phyloP scores from a whole-genome alignment of 179 eudicot genomes.

The Silene noctiflora region DNA sequence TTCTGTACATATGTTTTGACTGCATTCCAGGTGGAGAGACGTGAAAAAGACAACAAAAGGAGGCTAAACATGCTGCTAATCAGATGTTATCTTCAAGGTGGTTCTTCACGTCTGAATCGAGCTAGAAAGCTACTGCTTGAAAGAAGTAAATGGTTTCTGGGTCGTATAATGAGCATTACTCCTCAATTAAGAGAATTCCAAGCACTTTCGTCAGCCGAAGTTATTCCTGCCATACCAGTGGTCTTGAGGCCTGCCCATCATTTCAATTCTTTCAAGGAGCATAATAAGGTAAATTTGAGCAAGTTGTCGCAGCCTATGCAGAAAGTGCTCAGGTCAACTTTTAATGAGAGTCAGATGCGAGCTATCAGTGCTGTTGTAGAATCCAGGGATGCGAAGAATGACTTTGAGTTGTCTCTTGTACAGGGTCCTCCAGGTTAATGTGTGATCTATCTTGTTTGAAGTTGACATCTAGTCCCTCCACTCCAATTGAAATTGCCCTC shows the following conservation, averaged over 20 bases:
- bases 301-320: conserved; percentile 70
- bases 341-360: conserved; percentile 86
- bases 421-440: conserved; percentile 99
- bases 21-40: conserved; percentile 71
- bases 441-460: conserved; percentile 1
- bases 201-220: conserved; percentile 78
- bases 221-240: conserved; percentile 74
- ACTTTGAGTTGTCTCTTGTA: conserved; percentile 66
- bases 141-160: conserved; percentile 87
- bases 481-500: background rate
- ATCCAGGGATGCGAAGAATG: conserved; percentile 43
- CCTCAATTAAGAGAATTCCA: conserved; percentile 95
- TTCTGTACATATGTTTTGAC: conserved; percentile 17
- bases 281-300: conserved; percentile 44
- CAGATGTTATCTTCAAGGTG: conserved; percentile 80
- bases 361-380: conserved; percentile 69
- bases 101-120: conserved; percentile 62
- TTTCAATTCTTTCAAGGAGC: conserved; percentile 32
- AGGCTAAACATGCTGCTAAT: conserved; percentile 63
- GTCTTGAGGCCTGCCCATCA: conserved; percentile 60
- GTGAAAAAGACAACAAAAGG: conserved; percentile 73
- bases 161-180: conserved; percentile 85
- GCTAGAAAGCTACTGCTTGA: conserved; percentile 78
- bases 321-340: conserved; percentile 58
- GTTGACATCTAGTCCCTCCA: background rate